Evolutionary conservation across 768 basidiomycete species (phyloP).

Genomic region (Hygrophorus pudorinus): DNA sequence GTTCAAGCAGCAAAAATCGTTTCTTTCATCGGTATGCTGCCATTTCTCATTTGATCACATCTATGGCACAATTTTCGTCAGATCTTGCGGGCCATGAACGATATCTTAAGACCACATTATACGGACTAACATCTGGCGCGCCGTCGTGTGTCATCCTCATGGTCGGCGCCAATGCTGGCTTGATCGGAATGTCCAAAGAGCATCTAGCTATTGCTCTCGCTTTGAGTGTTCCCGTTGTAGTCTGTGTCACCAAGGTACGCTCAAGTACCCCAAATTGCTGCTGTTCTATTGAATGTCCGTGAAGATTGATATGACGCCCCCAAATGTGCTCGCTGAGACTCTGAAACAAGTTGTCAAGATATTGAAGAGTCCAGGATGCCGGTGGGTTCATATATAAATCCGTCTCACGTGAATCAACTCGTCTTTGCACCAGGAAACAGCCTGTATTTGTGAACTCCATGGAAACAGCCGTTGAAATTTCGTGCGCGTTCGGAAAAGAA

Average conservation of each 20-base stretch:
- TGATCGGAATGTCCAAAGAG: conserved; percentile 92
- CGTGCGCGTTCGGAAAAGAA: conserved; percentile 64
- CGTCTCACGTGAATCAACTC: background rate
- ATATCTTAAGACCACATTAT: conserved; percentile 88
- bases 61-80: conserved; percentile 16
- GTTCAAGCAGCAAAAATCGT: conserved; percentile 84
- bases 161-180: conserved; percentile 89
- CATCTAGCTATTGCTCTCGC: conserved; percentile 94
- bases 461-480: conserved; percentile 74
- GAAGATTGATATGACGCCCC: conserved; percentile 95
- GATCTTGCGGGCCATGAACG: conserved; percentile 95
- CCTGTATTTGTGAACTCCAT: conserved; percentile 78
- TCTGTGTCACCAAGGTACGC: conserved; percentile 86
- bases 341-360: conserved; percentile 90
- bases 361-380: conserved; percentile 84
- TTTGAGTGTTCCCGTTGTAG: conserved; percentile 84
- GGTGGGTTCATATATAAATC: conserved; percentile 31
- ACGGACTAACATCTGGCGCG: conserved; percentile 88
- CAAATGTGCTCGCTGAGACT: conserved; percentile 85
- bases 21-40: conserved; percentile 71
- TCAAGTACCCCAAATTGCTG: background rate
- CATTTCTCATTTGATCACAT: background rate
- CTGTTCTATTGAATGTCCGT: background rate
- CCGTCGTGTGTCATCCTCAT: conserved; percentile 90
- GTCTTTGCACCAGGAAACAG: conserved; percentile 42